phyloP scores from a whole-genome alignment of 345 rosid genomes.

The Sapria himalayana region DNA sequence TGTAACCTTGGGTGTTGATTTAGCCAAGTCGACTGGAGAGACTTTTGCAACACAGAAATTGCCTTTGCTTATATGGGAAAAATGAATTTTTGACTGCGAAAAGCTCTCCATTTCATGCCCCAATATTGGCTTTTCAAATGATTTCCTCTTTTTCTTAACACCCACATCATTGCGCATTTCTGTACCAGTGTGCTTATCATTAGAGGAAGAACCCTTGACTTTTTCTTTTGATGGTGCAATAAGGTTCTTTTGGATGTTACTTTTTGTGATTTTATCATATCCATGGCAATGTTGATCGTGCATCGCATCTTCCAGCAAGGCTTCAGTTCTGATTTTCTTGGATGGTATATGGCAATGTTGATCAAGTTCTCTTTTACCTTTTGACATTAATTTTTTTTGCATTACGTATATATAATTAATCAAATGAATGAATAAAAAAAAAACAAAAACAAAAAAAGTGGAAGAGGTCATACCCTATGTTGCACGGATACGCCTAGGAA shows the following conservation, averaged over 20 bases:
- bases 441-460: too few species aligned
- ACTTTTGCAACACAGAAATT: conserved; percentile 47
- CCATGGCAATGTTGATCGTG: conserved; percentile 22
- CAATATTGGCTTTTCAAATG: conserved; percentile 17
- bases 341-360: conserved; percentile 23
- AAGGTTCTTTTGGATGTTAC: conserved; percentile 22
- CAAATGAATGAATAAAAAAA: too few species aligned
- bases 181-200: conserved; percentile 26
- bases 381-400: conserved; percentile 30
- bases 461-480: too few species aligned
- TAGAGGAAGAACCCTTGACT: conserved; percentile 13
- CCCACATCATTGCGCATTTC: conserved; percentile 21
- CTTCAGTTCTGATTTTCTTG: conserved; percentile 49
- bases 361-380: conserved; percentile 33
- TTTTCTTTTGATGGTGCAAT: conserved; percentile 28
- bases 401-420: conserved; percentile 27
- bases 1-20: conserved; percentile 49
- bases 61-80: conserved; percentile 47
- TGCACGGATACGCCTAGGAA: too few species aligned
- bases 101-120: conserved; percentile 17
- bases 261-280: too few species aligned
- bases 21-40: conserved; percentile 73
- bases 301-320: conserved; percentile 24
- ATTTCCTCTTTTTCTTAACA: conserved; percentile 36
- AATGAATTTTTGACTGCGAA: conserved; percentile 64